phyloP scores from a whole-genome alignment of 805 yeast species.

The Yamadazyma nakazawae region DNA sequence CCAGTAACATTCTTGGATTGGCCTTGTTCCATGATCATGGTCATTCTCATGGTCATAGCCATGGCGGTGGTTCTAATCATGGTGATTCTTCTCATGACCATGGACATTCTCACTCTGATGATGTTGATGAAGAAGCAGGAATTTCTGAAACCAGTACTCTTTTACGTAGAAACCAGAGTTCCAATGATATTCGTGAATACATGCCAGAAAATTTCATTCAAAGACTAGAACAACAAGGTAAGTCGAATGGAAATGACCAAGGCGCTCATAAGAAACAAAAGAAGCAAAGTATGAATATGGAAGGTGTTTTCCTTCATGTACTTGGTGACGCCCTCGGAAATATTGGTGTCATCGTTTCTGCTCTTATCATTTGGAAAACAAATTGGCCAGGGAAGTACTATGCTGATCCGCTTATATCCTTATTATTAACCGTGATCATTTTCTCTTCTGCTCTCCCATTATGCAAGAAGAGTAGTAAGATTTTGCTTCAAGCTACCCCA shows the following conservation, averaged over 20 bases:
- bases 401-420: slow-evolving; percentile 81
- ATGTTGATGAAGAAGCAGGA: neutral
- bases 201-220: slow-evolving; percentile 49
- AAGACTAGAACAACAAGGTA: slow-evolving; percentile 31
- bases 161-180: slow-evolving; percentile 7
- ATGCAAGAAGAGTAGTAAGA: slow-evolving; percentile 81
- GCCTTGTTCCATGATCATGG: slow-evolving; percentile 80
- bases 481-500: slow-evolving; percentile 91
- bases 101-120: neutral
- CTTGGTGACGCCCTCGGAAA: slow-evolving; percentile 96
- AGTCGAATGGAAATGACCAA: neutral
- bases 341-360: slow-evolving; percentile 86
- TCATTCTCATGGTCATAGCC: slow-evolving; percentile 39
- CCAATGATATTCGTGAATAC: slow-evolving; percentile 27
- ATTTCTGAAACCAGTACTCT: slow-evolving; percentile 5
- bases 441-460: slow-evolving; percentile 90
- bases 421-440: slow-evolving; percentile 81
- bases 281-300: slow-evolving; percentile 84
- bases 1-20: slow-evolving; percentile 80
- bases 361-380: slow-evolving; percentile 91
- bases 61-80: slow-evolving; percentile 20
- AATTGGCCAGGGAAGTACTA: slow-evolving; percentile 84
- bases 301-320: slow-evolving; percentile 94
- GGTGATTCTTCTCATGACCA: neutral
- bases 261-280: slow-evolving; percentile 12